Evolutionary conservation across 495 filamentous ascomycete genomes (phyloP).

Genomic region (Daldinia decipiens): DNA sequence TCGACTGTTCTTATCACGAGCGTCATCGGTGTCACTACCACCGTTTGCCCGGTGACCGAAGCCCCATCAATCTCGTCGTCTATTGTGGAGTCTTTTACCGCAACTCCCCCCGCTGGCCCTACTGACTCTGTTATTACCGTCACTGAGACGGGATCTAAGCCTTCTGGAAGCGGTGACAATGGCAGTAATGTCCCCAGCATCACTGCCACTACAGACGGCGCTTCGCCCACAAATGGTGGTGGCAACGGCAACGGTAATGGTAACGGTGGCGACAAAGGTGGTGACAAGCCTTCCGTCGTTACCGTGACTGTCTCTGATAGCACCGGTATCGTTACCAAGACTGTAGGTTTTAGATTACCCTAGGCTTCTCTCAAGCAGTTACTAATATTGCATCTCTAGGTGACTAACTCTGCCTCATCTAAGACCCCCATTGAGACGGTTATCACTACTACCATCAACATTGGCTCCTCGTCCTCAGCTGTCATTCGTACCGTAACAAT

Average conservation of each 20-base stretch:
- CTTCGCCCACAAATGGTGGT: background rate
- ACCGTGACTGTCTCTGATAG: constrained; percentile 31
- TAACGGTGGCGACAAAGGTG: background rate
- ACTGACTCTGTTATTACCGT: constrained; percentile 1
- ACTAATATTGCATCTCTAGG: constrained; percentile 15
- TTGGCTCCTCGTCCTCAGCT: constrained; percentile 16
- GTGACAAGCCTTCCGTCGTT: constrained; percentile 15
- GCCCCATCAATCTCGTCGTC: constrained; percentile 43
- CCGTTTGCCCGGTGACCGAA: constrained; percentile 45
- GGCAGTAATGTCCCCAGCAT: background rate
- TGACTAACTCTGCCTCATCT: background rate
- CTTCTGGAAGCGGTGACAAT: background rate
- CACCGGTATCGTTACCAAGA: constrained; percentile 20
- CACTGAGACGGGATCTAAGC: background rate
- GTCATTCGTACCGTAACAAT: constrained; percentile 28
- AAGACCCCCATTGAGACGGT: constrained; percentile 19
- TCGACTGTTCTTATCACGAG: constrained; percentile 42
- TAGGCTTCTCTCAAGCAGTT: background rate
- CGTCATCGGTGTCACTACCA: constrained; percentile 46
- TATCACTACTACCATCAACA: constrained; percentile 25
- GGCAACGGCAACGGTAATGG: background rate
- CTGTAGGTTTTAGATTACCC: constrained; percentile 14
- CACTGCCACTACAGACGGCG: background rate
- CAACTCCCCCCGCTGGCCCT: constrained; percentile 2
- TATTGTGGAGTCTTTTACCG: constrained; percentile 34